Evolutionary conservation across 106 monocot species (phyloP), one percentile per base, ranked within the genome.

Genomic region (Dactylorhiza incarnata): DNA sequence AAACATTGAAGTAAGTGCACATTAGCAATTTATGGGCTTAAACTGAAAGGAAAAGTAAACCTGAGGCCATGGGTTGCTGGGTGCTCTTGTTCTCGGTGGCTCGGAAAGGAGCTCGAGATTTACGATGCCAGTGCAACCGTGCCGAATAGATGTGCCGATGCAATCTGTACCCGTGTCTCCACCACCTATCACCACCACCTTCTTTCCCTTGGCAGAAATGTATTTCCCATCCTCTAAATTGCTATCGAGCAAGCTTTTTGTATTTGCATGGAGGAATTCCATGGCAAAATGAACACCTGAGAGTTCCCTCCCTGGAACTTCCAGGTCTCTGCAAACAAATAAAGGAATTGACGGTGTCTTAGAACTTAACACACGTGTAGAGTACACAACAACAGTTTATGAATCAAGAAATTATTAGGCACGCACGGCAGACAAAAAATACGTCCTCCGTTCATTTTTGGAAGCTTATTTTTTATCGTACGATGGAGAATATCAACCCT

Each of bases 151-250:
- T 61, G 99, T 99, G 0, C 91, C 99, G 43, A 99, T 94, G 79
- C 99, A 99, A 80, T 99, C 99, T 19, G 99, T 99, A 45, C 99
- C 99, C 29, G 99, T 99, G 69, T 99, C 99, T 52, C 99, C 99
- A 24, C 99, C 99, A 51, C 99, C 99, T 37, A 99, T 99, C 26
- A 99, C 99, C 5, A 99, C 90, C 20, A 99, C 99, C 82, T 92
- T 99, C 74, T 99, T 99, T 37, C 94, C 99, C 47, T 88, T 84
- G 65, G 99, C 99, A 55, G 90, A 94, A 45, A 99, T 91, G 74
- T 94, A 99, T 53, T 89, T 89, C 55, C 85, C 91, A 77, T 99
- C 94, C 53, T 87, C 71, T 65, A 94, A 73, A 78, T 90, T 89
- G 83, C 99, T 94, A 72, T 99, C 99, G 20, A 99, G 94, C 81